phyloP scores from a whole-genome alignment of 257 asterid species.

The Solanum sitiens region DNA sequence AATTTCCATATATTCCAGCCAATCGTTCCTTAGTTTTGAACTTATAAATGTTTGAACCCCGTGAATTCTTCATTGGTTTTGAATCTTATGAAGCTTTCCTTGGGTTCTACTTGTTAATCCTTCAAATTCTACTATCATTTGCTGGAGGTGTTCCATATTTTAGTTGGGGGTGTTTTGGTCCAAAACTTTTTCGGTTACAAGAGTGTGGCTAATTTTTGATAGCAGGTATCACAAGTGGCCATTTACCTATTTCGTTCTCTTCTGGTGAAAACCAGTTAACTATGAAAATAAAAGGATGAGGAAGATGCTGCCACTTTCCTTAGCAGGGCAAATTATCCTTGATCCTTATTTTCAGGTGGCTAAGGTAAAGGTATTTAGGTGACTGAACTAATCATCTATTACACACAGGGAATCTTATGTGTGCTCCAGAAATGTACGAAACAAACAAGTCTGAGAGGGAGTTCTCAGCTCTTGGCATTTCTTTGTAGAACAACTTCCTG shows the following conservation, averaged over 20 bases:
- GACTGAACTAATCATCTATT: not conserved
- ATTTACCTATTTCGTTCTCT: not conserved
- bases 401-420: not conserved
- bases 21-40: not conserved
- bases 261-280: not conserved
- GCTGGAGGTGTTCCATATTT: not conserved
- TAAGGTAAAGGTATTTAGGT: not conserved
- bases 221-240: not conserved
- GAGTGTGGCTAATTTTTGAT: not conserved
- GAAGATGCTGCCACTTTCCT: not conserved
- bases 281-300: not conserved
- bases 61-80: not conserved
- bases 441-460: not conserved
- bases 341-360: not conserved
- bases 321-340: not conserved
- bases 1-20: no score
- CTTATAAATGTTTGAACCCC: not conserved
- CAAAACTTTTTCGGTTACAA: not conserved
- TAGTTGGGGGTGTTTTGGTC: not conserved
- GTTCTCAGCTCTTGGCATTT: not conserved
- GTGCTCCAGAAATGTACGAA: not conserved
- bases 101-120: not conserved
- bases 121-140: not conserved
- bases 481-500: not conserved
- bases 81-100: not conserved